These are phyloP conservation scores for Coniophora puteana DNA, from an alignment of 1,284 basidiomycete genomes.

Conservation along the genomic window DNA sequence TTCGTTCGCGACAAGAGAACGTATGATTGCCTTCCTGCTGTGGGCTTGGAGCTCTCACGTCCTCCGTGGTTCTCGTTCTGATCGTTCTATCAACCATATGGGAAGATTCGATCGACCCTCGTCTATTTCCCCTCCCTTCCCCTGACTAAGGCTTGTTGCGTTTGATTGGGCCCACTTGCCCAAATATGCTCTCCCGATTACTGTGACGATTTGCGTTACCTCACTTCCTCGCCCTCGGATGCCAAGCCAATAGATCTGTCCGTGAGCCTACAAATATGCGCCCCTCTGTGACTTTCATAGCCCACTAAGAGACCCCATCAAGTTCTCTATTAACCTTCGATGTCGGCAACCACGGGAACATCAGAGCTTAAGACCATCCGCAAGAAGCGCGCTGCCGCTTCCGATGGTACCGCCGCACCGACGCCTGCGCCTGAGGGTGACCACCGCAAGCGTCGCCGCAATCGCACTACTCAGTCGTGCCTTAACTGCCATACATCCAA, in stretches of 20 bases:
- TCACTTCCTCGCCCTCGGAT: slow-evolving; percentile 9
- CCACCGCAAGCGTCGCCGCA: slow-evolving; percentile 55
- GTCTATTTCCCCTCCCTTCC: slow-evolving; percentile 15
- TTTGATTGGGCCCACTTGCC: slow-evolving; percentile 13
- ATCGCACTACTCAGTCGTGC: slow-evolving; percentile 64
- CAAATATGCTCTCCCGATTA: slow-evolving; percentile 9
- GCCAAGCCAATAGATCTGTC: slow-evolving; percentile 20
- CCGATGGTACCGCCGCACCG: slow-evolving; percentile 15
- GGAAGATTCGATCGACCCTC: slow-evolving; percentile 14
- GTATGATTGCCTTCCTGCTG: slow-evolving; percentile 7
- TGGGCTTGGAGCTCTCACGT: slow-evolving; percentile 20
- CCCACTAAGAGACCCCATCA: slow-evolving; percentile 3
- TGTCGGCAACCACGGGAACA: slow-evolving; percentile 19
- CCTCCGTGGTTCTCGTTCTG: slow-evolving; percentile 16
- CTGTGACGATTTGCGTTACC: slow-evolving; percentile 11
- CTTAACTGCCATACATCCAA: slow-evolving; percentile 75
- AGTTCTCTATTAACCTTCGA: slow-evolving; percentile 1
- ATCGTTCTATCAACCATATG: slow-evolving; percentile 15
- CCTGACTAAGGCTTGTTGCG: slow-evolving; percentile 8
- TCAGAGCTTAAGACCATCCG: slow-evolving; percentile 21
- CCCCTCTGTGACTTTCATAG: slow-evolving; percentile 2
- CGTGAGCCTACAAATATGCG: slow-evolving; percentile 18
- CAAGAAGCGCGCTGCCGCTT: slow-evolving; percentile 23
- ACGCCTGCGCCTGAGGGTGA: slow-evolving; percentile 32
- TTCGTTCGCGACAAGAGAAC: slow-evolving; percentile 7